Evolutionary conservation across 1,284 basidiomycete genomes (phyloP), one percentile per base, ranked within the genome.

Genomic region (Trichosporon asahii): DNA sequence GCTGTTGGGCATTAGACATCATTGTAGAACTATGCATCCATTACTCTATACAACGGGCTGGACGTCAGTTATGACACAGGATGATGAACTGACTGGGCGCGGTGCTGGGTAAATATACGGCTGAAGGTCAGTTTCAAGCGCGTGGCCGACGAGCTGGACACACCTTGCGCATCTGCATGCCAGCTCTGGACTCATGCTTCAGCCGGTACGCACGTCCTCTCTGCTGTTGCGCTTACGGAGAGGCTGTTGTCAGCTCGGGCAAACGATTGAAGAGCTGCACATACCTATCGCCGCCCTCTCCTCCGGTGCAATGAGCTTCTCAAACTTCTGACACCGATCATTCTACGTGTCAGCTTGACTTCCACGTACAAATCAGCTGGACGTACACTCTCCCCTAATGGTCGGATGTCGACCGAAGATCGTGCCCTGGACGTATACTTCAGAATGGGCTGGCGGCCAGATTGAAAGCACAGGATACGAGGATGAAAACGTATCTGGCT

Each of bases 21-120:
- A 49, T 44, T 66, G n/a, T 49, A 49, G 23, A 66, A 33, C 46
- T 53, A 66, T 65, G 49, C 65, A 53, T 66, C 27, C 57, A 61
- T 61, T 31, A 61, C 57, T 61, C 57, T 61, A 61, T 61, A 61
- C 57, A 31, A 61, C 27, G 4, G 49, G 49, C 49, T 53, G 49
- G 9, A 18, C 7, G 21, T 21, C 44, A 46, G 44, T 9, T 46
- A 46, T 5, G 5, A 18, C 18, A 21, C 5, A n/a, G 21, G 44
- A 8, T 14, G 44, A 3, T 14, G 9, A 46, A 21, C 44, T 46
- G 21, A 23, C 49, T 6, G 23, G n/a, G 6, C 3, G 6, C 6
- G 21, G 11, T 53, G 49, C 23, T 23, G n/a, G 49, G 49, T 25
- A n/a, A n/a, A n/a, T n/a, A 53, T 25, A 9, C 9, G 49, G 49